These are phyloP conservation scores for Naganishia onofrii DNA, from an alignment of 768 basidiomycete genomes.

Conservation along the genomic window DNA sequence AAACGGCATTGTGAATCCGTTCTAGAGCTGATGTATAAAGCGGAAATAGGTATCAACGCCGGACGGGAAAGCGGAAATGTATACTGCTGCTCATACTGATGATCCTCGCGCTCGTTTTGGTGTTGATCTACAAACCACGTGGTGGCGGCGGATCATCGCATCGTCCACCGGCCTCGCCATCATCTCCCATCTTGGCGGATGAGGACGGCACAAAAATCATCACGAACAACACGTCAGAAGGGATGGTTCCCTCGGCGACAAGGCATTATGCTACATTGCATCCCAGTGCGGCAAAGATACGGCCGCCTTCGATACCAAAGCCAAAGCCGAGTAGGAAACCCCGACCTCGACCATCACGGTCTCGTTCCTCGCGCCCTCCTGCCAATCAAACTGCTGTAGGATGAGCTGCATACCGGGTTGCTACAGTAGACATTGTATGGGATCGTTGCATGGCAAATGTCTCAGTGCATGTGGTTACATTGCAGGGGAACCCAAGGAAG, in stretches of 20 bases:
- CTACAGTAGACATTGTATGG: neutral
- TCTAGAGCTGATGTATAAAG: neutral
- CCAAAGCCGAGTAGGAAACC: conserved; percentile 15
- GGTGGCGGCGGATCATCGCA: neutral
- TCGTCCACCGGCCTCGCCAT: neutral
- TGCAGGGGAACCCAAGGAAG: neutral
- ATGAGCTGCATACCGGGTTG: neutral
- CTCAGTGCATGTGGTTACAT: neutral
- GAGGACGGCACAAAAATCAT: neutral
- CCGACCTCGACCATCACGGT: conserved; percentile 10
- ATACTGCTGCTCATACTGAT: conserved; percentile 87
- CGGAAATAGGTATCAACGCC: conserved; percentile 77
- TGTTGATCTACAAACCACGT: conserved; percentile 89
- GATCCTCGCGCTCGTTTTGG: conserved; percentile 79
- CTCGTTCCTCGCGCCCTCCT: neutral
- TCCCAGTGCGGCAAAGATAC: conserved; percentile 11
- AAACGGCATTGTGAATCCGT: neutral
- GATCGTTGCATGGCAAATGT: conserved; percentile 3
- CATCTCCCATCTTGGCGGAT: neutral
- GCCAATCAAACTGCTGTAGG: neutral
- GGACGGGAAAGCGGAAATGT: conserved; percentile 85
- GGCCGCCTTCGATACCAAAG: conserved; percentile 21
- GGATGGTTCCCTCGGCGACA: neutral
- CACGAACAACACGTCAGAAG: no score
- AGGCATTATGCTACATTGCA: neutral